Evolutionary conservation across 1,284 basidiomycete species (phyloP), one percentile per base, ranked within the genome.

Genomic region (Prillingera fragicola): DNA sequence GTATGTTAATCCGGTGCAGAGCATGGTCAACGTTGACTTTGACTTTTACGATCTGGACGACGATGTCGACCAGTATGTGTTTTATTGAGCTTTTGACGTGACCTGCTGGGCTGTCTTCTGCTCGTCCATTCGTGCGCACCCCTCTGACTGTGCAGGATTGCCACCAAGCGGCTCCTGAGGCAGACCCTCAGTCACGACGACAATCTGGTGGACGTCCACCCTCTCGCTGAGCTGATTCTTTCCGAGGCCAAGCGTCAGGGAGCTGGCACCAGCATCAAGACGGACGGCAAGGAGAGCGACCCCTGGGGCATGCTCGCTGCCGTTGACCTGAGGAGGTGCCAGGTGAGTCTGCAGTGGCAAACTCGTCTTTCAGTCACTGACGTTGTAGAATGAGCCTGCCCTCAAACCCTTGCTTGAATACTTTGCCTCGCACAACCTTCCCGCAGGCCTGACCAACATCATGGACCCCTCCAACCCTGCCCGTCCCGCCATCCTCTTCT

Each of bases 31-130:
- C 68, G 85, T 95, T 58, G 83, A 87, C 62, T 94, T 95, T 63
- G 89, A 92, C 59, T 95, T 92, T 68, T 89, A 87, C 76, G 83
- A 87, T 68, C 80, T 87, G 4, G 83, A 87, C 57, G 78, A 84
- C 2, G 77, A 78, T 35, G 77, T 87, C 49, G 90, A 96, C 74
- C 91, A 85, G 70, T 71, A 40, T 34, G 65, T 54, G 3, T n/a
- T 23, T n/a, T n/a, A n/a, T n/a, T n/a, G n/a, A n/a, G n/a, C n/a
- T n/a, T n/a, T n/a, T n/a, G n/a, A n/a, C n/a, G n/a, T n/a, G n/a
- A n/a, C n/a, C n/a, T n/a, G n/a, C n/a, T n/a, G n/a, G n/a, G n/a
- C n/a, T n/a, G n/a, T 15, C 4, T 4, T 4, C 27, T 42, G 9
- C 18, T 8, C 27, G 3, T 36, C 15, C 13, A 13, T 21, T 9